These are phyloP conservation scores for Geranium brycei DNA, from an alignment of 345 rosid genomes.

Conservation along the genomic window DNA sequence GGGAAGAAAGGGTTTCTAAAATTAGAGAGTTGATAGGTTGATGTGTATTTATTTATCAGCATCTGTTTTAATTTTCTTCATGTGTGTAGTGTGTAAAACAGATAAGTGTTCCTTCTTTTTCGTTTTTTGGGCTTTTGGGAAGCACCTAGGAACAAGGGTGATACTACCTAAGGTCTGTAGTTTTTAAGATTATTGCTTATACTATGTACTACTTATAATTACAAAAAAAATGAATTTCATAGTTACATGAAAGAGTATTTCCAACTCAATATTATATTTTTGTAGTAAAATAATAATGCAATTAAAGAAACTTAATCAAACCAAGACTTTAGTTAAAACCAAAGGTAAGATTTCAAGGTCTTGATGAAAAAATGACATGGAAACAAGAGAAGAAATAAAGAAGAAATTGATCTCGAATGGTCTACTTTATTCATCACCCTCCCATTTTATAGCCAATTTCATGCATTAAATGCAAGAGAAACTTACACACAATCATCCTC, in stretches of 20 bases:
- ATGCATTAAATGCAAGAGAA: too few relatives aligned
- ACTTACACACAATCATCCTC: too few relatives aligned
- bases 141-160: neutral
- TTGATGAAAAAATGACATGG: too few relatives aligned
- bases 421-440: too few relatives aligned
- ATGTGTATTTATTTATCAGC: neutral
- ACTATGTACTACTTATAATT: neutral
- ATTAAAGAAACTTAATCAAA: too few relatives aligned
- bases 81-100: neutral
- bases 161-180: neutral
- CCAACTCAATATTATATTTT: too few relatives aligned
- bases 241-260: neutral
- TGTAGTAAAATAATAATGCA: too few relatives aligned
- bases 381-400: too few relatives aligned
- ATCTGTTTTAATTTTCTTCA: neutral
- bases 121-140: neutral
- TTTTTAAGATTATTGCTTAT: neutral
- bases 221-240: neutral
- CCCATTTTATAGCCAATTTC: too few relatives aligned
- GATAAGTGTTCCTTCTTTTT: neutral
- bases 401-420: too few relatives aligned
- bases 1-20: slow-evolving; percentile 24
- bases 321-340: too few relatives aligned
- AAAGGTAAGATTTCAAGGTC: too few relatives aligned
- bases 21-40: slow-evolving; percentile 5